These are phyloP conservation scores for Neofusicoccum ribis DNA, from an alignment of 2,329 filamentous ascomycete genomes.

Conservation along the genomic window DNA sequence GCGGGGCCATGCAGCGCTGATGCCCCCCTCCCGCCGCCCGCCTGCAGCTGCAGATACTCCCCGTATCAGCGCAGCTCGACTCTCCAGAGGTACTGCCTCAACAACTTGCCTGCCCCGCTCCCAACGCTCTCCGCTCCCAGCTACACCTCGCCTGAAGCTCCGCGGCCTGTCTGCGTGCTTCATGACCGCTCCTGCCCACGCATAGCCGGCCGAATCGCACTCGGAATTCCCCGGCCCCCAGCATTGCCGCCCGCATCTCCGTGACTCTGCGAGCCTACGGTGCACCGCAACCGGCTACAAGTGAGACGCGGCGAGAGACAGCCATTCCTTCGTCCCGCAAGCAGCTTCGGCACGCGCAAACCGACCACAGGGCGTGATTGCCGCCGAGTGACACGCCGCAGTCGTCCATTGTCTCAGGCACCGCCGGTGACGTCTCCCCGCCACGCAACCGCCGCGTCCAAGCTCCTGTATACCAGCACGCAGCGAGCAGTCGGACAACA, in stretches of 20 bases:
- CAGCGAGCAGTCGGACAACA: conserved; percentile 10
- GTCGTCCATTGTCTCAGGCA: conserved; percentile 9
- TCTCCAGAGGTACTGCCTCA: conserved; percentile 17
- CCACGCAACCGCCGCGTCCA: conserved; percentile 17
- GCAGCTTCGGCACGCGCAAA: conserved; percentile 10
- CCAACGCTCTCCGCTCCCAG: conserved; percentile 7
- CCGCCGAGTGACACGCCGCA: conserved; percentile 3
- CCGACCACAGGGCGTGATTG: conserved; percentile 12
- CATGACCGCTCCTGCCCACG: neutral
- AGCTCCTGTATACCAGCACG: neutral
- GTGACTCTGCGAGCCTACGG: neutral
- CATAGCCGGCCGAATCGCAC: conserved; percentile 7
- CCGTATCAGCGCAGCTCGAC: conserved; percentile 15
- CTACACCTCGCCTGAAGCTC: neutral
- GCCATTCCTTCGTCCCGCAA: neutral
- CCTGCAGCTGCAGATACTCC: conserved; percentile 8
- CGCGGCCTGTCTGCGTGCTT: neutral
- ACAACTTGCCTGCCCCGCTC: conserved; percentile 14
- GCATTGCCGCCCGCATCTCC: conserved; percentile 1
- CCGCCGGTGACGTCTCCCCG: conserved; percentile 17
- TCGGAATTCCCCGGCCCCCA: conserved; percentile 9
- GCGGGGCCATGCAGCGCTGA: conserved; percentile 2
- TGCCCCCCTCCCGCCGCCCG: conserved; percentile 8
- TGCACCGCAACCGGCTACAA: conserved; percentile 8
- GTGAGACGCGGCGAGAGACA: conserved; percentile 3